Evolutionary conservation across 768 basidiomycete genomes (phyloP).

Genomic region (Lyophyllum decastes): DNA sequence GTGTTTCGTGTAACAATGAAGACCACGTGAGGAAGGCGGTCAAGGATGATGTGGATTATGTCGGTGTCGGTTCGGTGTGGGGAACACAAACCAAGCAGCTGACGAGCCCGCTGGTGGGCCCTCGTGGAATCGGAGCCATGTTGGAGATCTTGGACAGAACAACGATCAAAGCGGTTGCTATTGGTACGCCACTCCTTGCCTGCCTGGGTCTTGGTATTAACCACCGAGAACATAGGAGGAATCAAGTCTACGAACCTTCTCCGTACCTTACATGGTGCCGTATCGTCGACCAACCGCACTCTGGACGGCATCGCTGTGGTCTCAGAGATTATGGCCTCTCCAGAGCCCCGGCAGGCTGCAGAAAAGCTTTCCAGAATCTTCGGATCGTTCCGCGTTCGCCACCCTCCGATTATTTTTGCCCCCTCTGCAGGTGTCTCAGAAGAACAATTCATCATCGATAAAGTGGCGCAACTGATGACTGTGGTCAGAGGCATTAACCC

Average conservation of each 20-base stretch:
- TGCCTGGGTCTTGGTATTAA: too few species aligned
- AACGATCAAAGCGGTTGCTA: conserved; percentile 73
- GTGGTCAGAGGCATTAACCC: conserved; percentile 57
- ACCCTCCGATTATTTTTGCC: background rate
- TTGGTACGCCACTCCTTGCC: conserved; percentile 75
- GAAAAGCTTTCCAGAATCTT: conserved; percentile 37
- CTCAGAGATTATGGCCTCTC: conserved; percentile 78
- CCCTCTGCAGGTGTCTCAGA: background rate
- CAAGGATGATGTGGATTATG: conserved; percentile 72
- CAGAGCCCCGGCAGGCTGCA: conserved; percentile 54
- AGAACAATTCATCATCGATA: conserved; percentile 37
- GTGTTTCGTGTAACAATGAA: conserved; percentile 73
- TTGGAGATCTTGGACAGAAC: conserved; percentile 67
- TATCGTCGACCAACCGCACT: conserved; percentile 53
- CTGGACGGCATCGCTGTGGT: conserved; percentile 89
- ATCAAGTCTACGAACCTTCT: conserved; percentile 80
- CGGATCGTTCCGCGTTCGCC: conserved; percentile 36
- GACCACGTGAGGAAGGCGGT: conserved; percentile 67
- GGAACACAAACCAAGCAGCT: conserved; percentile 79
- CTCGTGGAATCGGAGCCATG: conserved; percentile 69
- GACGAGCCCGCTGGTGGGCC: conserved; percentile 64
- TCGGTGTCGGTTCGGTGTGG: conserved; percentile 88
- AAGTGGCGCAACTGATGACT: conserved; percentile 50
- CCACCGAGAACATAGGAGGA: conserved; percentile 60
- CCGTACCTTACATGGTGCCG: conserved; percentile 71